Base-by-base conservation (phyloP, 768 basidiomycete species). In the Suillus plorans region DNA sequence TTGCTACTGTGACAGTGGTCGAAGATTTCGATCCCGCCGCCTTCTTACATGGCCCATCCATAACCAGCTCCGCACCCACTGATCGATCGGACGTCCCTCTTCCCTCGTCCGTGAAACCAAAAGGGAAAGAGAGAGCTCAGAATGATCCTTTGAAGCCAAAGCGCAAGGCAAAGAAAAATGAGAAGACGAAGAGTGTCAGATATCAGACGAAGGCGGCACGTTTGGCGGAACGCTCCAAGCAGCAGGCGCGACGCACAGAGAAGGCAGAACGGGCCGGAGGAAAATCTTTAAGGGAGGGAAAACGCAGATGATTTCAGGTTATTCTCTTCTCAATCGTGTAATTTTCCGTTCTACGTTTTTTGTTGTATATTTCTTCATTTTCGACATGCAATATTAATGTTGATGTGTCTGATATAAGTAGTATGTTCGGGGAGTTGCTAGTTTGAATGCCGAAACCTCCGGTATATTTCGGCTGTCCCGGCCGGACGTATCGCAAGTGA, bases 1-100 rank as follows among this genome's bases (percentile, higher is more conserved):
- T 92, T 39, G 93, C 95, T 53, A 94, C 91, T 20, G 95, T 97
- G 53, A 95, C 94, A 18, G 88, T 97, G 59, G 88, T 93, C 16
- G 93, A 97, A 73, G 94, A 97, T 74, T 93, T 97, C 74, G 93
- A 96, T 74, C 87, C 91, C 25, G 83, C 85, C 70, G 76, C 81
- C 52, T 76, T 89, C 72, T 80, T 85, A 39, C 83, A 87, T 67
- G 87, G 81, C 8, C 77, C 80, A 45, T 68, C 74, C n/a, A 64
- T 59, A 50, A 55, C 63, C 16, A 62, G 61, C n/a, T 20, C 34
- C 28, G 44, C 63, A 31, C 47, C 61, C 9, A 5, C 14, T 44
- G 44, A 47, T 52, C 39, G 4, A 28, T 28, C 34, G 22, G 49
- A 50, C 6, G 31, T 47, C 10, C 16, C 31, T 20, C 41, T 50